Base-by-base conservation (phyloP, 2,329 filamentous ascomycete genomes). In the Hypocreales sp. region DNA sequence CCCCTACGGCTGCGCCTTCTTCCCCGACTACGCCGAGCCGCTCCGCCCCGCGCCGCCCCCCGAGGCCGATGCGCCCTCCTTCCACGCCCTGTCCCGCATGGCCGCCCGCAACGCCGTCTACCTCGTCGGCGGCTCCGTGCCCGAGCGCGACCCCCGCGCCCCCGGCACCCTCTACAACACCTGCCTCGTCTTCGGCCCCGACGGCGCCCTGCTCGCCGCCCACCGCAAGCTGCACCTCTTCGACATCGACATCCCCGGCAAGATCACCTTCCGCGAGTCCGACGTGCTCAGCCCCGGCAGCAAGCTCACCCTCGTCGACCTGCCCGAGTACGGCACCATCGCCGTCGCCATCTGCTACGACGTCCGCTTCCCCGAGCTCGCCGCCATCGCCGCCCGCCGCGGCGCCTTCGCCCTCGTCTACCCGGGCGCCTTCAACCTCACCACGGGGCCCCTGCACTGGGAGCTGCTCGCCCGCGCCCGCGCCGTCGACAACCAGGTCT, bases 281-380 rank as follows among this genome's bases (percentile, higher is more conserved):
- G 86, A 94, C 35, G 83, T 94, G 21, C 66, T 98, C 19, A 78
- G 71, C 14, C 75, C 87, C 0, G 90, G 90, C 1, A 78, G 87
- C 56, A 76, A 81, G 46, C 57, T 94, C 33, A 93, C 87, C 0
- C 55, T 95, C 4, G 64, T 95, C 15, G 79, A 93, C 38, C 60
- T 94, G 17, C 82, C 86, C 4, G 83, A 79, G 38, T 93, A 92
- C 51, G 90, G 90, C 33, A 78, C 72, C 49, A 70, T 98, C 35
- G 84, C 72, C 5, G 60, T 98, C 4, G 86, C 81, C 18, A 95
- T 98, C 48, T 98, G 90, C 67, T 98, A 98, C 58, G 90, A 98
- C 55, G 72, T 98, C 30, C 82, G 90, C 22, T 98, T 98, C 60
- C 87, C 90, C 0, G 90, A 95, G 56, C 64, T 93, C 8, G 90